Conservation (phyloP, 2,329 filamentous ascomycete species). For the Cladosporium austrohemisphaericum region DNA sequence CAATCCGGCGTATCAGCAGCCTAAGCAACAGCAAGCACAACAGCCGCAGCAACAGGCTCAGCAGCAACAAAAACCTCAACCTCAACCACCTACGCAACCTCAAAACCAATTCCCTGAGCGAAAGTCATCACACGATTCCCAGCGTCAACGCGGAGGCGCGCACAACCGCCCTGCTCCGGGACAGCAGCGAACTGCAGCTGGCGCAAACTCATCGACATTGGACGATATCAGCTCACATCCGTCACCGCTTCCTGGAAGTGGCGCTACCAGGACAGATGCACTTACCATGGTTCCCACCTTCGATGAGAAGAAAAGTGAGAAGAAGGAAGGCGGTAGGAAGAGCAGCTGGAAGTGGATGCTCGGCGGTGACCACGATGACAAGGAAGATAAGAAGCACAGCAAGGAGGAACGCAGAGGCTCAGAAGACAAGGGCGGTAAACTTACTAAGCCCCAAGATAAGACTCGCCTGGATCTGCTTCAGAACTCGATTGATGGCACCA, state of each 20-base stretch:
- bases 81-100: background rate
- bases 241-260: conserved; percentile 65
- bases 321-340: conserved; percentile 66
- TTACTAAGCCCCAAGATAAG: conserved; percentile 64
- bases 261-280: conserved; percentile 66
- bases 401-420: conserved; percentile 28
- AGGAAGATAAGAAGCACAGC: conserved; percentile 64
- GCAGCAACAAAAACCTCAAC: conserved; percentile 13
- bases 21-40: background rate
- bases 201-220: conserved; percentile 48
- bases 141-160: conserved; percentile 33
- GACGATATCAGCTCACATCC: conserved; percentile 64
- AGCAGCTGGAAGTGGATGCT: conserved; percentile 85
- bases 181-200: conserved; percentile 18
- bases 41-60: conserved; percentile 40
- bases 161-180: conserved; percentile 32
- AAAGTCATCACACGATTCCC: conserved; percentile 41
- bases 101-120: conserved; percentile 47
- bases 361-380: conserved; percentile 64
- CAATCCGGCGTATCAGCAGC: conserved; percentile 22
- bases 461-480: conserved; percentile 82
- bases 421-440: conserved; percentile 47
- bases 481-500: conserved; percentile 69
- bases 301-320: conserved; percentile 66
- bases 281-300: conserved; percentile 77